These are phyloP conservation scores for Beta macrorhiza DNA, from an alignment of 179 eudicot genomes.

Conservation along the genomic window DNA sequence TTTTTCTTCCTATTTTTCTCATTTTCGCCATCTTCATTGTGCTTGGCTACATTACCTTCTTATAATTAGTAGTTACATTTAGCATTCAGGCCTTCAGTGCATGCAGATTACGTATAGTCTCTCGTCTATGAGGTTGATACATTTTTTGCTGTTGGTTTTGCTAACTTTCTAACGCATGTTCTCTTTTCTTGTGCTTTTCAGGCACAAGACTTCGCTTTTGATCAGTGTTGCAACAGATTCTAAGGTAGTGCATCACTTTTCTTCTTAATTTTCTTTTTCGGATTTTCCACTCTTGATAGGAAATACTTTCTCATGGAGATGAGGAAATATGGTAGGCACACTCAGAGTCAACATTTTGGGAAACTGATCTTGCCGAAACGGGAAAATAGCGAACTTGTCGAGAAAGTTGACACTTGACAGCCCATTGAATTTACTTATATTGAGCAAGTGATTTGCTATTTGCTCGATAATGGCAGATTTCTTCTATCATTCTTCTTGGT, in stretches of 20 bases:
- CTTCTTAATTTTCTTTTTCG: background rate
- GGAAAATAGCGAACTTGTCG: background rate
- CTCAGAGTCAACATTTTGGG: background rate
- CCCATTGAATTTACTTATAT: background rate
- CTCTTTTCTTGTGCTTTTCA: slow-evolving; percentile 35
- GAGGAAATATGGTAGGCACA: background rate
- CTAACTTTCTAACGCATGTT: slow-evolving; percentile 1
- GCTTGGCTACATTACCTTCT: background rate
- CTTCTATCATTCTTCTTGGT: background rate
- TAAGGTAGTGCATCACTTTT: slow-evolving; percentile 44
- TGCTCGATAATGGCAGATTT: background rate
- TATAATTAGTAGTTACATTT: background rate
- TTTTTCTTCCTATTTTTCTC: background rate
- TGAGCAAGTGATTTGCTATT: background rate
- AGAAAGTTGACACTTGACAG: background rate
- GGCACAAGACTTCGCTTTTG: slow-evolving; percentile 68
- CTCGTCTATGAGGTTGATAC: background rate
- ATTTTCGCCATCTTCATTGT: background rate
- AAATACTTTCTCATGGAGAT: too few relatives aligned
- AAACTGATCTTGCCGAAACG: background rate
- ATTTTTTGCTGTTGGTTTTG: background rate
- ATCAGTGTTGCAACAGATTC: slow-evolving; percentile 65
- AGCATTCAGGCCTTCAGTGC: background rate
- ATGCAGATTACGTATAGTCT: background rate
- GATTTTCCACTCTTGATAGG: too few relatives aligned